Evolutionary conservation across 1,284 basidiomycete genomes (phyloP).

Genomic region (Cryptococcus sp.): DNA sequence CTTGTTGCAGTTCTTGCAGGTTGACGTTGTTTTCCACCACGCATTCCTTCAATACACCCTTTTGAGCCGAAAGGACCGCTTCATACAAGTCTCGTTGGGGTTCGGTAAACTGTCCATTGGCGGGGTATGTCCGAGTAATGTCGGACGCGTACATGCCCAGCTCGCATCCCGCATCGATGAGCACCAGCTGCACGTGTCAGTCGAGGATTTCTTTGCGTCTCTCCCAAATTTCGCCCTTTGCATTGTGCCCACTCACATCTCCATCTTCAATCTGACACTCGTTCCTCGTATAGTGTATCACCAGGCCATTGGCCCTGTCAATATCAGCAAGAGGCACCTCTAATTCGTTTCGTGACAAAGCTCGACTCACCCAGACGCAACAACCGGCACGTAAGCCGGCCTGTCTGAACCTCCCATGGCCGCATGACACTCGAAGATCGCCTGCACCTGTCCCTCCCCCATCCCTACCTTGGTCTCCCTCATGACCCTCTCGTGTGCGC

Average conservation of each 20-base stretch:
- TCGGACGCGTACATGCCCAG: slow-evolving; percentile 90
- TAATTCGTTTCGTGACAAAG: too few species aligned
- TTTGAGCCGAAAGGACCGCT: slow-evolving; percentile 53
- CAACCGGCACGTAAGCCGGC: slow-evolving; percentile 88
- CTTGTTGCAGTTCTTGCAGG: slow-evolving; percentile 72
- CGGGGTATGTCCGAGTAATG: slow-evolving; percentile 91
- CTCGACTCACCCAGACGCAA: slow-evolving; percentile 73
- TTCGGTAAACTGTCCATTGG: slow-evolving; percentile 67
- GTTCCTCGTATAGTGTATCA: slow-evolving; percentile 89
- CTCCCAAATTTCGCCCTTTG: too few species aligned
- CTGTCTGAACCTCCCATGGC: slow-evolving; percentile 71
- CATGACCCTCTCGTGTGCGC: slow-evolving; percentile 53
- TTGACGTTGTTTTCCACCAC: slow-evolving; percentile 54
- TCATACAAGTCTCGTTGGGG: slow-evolving; percentile 85
- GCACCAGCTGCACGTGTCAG: slow-evolving; percentile 52
- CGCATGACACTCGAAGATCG: slow-evolving; percentile 84
- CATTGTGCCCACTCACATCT: slow-evolving; percentile 50
- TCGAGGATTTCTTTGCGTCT: too few species aligned
- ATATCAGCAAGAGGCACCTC: neutral
- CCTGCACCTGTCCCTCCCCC: slow-evolving; percentile 68
- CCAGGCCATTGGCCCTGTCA: slow-evolving; percentile 68
- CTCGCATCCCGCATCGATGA: slow-evolving; percentile 88
- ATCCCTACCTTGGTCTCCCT: slow-evolving; percentile 64
- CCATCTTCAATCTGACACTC: slow-evolving; percentile 64
- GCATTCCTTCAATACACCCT: slow-evolving; percentile 48